phyloP scores from a whole-genome alignment of 805 yeast species.

The Candida corydali region DNA sequence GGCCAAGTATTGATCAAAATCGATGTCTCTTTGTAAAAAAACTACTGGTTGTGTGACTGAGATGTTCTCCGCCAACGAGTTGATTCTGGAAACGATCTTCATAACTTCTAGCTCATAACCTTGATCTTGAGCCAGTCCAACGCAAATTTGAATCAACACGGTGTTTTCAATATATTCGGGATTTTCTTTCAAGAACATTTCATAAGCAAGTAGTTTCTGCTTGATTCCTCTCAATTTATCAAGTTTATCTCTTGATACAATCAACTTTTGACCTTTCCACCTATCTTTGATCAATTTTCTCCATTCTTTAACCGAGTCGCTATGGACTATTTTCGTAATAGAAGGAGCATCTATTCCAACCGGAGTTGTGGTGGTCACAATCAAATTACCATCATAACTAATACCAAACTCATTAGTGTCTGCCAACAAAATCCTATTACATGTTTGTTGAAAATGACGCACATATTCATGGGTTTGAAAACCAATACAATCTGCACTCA shows the following conservation, averaged over 20 bases:
- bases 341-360: slow-evolving; percentile 75
- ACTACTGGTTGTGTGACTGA: slow-evolving; percentile 80
- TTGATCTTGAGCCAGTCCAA: slow-evolving; percentile 45
- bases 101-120: slow-evolving; percentile 71
- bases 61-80: slow-evolving; percentile 67
- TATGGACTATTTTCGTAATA: slow-evolving; percentile 43
- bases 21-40: slow-evolving; percentile 81
- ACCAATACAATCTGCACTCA: slow-evolving; percentile 84
- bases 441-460: slow-evolving; percentile 88
- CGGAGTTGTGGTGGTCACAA: slow-evolving; percentile 57
- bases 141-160: slow-evolving; percentile 78
- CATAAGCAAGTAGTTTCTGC: slow-evolving; percentile 85
- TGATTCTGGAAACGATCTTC: slow-evolving; percentile 79
- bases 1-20: slow-evolving; percentile 85
- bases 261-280: slow-evolving; percentile 68
- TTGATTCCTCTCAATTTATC: slow-evolving; percentile 86
- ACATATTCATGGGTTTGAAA: slow-evolving; percentile 94
- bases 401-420: slow-evolving; percentile 67
- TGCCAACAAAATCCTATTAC: slow-evolving; percentile 76
- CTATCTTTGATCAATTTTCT: slow-evolving; percentile 66
- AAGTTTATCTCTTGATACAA: slow-evolving; percentile 84
- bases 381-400: slow-evolving; percentile 55
- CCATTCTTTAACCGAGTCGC: slow-evolving; percentile 59
- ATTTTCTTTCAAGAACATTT: slow-evolving; percentile 62
- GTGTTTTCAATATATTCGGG: slow-evolving; percentile 68